Evolutionary conservation across 2,329 filamentous ascomycete genomes (phyloP).

Genomic region (Metarhizium robertsii): DNA sequence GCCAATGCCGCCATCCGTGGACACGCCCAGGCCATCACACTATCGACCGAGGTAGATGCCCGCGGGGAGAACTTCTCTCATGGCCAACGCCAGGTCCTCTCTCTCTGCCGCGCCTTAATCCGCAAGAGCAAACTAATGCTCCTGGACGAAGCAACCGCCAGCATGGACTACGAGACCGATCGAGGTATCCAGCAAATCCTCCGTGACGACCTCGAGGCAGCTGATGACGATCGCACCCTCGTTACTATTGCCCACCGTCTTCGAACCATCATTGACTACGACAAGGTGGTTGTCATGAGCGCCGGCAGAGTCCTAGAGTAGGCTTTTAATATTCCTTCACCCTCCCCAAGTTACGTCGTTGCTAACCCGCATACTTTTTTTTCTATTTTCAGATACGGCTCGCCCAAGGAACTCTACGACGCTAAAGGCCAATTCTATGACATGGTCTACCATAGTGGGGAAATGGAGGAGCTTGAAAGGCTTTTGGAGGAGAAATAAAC

Average conservation of each 20-base stretch:
- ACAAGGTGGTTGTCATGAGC: conserved; percentile 48
- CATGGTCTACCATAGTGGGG: conserved; percentile 46
- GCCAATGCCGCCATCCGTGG: conserved; percentile 8
- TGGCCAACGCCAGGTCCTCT: conserved; percentile 48
- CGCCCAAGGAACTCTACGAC: conserved; percentile 36
- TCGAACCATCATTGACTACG: conserved; percentile 50
- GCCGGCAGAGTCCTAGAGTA: conserved; percentile 44
- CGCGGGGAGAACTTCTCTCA: conserved; percentile 48
- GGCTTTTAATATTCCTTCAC: conserved; percentile 9
- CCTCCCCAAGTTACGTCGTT: neutral
- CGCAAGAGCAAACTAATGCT: conserved; percentile 46
- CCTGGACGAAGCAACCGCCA: conserved; percentile 50
- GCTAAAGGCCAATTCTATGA: conserved; percentile 39
- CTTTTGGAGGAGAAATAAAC: conserved; percentile 17
- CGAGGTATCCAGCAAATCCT: conserved; percentile 44
- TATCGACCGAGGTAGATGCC: conserved; percentile 39
- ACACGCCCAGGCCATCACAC: conserved; percentile 18
- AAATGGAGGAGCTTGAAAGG: conserved; percentile 35
- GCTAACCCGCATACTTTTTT: neutral
- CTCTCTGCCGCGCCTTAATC: conserved; percentile 46
- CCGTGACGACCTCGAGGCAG: conserved; percentile 36
- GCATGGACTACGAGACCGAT: conserved; percentile 50
- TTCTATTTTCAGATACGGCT: conserved; percentile 26
- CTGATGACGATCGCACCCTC: conserved; percentile 37
- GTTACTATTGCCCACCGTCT: conserved; percentile 50